Evolutionary conservation across 495 filamentous ascomycete species (phyloP), one percentile per base, ranked within the genome.

Genomic region (Parathielavia hyrcaniae): DNA sequence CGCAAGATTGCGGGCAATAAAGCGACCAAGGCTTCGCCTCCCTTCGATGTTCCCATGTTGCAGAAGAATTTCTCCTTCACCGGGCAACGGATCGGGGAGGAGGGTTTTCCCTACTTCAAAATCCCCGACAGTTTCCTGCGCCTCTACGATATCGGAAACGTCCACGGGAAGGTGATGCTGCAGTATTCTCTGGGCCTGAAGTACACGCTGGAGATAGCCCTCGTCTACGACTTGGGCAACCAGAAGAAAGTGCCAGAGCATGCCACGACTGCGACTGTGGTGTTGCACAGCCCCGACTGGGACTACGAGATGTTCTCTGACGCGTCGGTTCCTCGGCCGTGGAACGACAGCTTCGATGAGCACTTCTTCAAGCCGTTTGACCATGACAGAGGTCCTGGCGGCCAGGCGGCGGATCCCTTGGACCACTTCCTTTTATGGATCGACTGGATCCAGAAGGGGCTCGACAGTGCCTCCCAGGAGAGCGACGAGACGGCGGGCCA

Each of bases 191-290:
- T 66, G 22, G 57, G 57, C 49, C 36, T 38, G 17, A 40, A 40
- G 16, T 69, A 63, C 32, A 39, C 14, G 16, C 14, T 69, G 23
- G 61, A 69, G 19, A 26, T 69, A 46, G 59, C 30, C 30, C 26
- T 61, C 5, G 47, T 51, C 41, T 57, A 60, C 36, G 19, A 40
- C 14, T 59, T 57, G 57, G 41, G 10, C 10, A 30, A 17, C 10
- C 11, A 53, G 43, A 57, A 47, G n/a, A 45, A 44, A 10, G 10
- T 30, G 26, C 26, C 26, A 20, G 19, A 10, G 20, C 19, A 55
- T 59, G 13, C n/a, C 5, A 53, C 40, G 11, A 55, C 50, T 14
- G 57, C 45, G 4, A 47, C 20, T 7, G 17, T 67, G 9, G 19
- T 13, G 14, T 12, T 69, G 22, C 63, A 55, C 17, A 43, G 49